Evolutionary conservation across 2,329 filamentous ascomycete species (phyloP).

Genomic region (Seiridium cupressi): DNA sequence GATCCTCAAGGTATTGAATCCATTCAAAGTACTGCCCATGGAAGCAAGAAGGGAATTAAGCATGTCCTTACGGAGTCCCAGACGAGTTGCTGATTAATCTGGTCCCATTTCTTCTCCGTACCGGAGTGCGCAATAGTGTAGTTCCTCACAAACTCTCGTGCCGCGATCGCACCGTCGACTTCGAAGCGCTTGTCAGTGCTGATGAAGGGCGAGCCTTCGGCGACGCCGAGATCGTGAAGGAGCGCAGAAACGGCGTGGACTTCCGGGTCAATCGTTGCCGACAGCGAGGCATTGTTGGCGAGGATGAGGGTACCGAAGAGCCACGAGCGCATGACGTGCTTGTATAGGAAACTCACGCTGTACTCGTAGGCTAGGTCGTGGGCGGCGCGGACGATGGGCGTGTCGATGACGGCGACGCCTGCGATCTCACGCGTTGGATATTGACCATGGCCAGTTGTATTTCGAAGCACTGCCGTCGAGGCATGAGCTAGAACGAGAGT

Average conservation of each 20-base stretch:
- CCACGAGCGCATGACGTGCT: constrained; percentile 14
- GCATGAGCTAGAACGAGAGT: not conserved
- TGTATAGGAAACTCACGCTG: constrained; percentile 6
- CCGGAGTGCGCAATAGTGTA: not conserved
- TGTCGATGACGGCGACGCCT: not conserved
- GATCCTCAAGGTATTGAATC: too few species aligned
- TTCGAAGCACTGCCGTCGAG: not conserved
- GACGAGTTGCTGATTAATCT: constrained; percentile 34
- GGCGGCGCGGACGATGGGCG: constrained; percentile 8
- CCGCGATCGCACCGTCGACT: constrained; percentile 45
- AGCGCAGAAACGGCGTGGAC: constrained; percentile 36
- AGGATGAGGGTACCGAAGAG: constrained; percentile 13
- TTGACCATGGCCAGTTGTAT: not conserved
- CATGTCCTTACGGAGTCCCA: constrained; percentile 34
- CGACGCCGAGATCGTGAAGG: constrained; percentile 40
- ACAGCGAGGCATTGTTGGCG: constrained; percentile 16
- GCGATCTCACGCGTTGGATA: not conserved
- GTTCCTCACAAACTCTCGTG: constrained; percentile 34
- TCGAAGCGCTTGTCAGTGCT: constrained; percentile 47
- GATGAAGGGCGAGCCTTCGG: constrained; percentile 27
- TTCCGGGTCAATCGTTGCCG: constrained; percentile 30
- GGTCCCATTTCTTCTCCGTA: too few species aligned
- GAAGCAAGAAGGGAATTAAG: too few species aligned
- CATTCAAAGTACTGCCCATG: too few species aligned
- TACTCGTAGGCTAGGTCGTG: constrained; percentile 4